A percentile compares a stretch with the other conserved stretches of the same genome.
Conservation (phyloP, 345 rosid genomes). For the Salix brachista region DNA sequence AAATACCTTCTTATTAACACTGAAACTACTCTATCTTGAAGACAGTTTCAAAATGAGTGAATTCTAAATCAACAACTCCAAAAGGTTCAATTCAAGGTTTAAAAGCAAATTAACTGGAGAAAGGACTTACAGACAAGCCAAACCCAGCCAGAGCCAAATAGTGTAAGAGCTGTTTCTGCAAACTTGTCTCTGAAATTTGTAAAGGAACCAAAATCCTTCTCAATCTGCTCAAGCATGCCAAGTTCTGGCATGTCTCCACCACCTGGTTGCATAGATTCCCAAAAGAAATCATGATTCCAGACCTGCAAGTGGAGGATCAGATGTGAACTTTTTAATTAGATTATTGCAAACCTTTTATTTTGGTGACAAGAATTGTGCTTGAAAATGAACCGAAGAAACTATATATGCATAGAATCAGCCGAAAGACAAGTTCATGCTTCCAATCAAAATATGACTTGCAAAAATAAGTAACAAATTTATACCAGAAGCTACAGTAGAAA, state of each 20-base stretch:
- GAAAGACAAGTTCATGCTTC: neutral
- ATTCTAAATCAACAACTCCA: slow-evolving; percentile 1
- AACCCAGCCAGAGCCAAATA: slow-evolving; percentile 90
- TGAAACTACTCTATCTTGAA: neutral
- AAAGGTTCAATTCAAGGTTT: neutral
- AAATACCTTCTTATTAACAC: no score
- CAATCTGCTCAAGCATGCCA: slow-evolving; percentile 86
- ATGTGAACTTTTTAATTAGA: neutral
- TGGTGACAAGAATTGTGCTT: neutral
- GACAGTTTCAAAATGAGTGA: neutral
- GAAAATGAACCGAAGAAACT: neutral
- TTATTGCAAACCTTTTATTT: neutral
- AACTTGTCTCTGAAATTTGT: slow-evolving; percentile 75
- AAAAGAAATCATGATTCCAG: slow-evolving; percentile 94
- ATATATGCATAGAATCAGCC: neutral
- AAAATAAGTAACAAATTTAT: no score
- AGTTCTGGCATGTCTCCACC: slow-evolving; percentile 72
- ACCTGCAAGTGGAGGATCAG: slow-evolving; percentile 40
- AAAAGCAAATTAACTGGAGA: neutral
- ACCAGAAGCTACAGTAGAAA: no score
- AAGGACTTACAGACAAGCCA: slow-evolving; percentile 84
- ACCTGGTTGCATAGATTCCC: slow-evolving; percentile 99
- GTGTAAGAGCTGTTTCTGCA: slow-evolving; percentile 54
- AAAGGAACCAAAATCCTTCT: slow-evolving; percentile 86
- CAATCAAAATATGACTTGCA: neutral